Conservation (phyloP, 2,329 filamentous ascomycete genomes). For the Dichotomopilus funicola region DNA sequence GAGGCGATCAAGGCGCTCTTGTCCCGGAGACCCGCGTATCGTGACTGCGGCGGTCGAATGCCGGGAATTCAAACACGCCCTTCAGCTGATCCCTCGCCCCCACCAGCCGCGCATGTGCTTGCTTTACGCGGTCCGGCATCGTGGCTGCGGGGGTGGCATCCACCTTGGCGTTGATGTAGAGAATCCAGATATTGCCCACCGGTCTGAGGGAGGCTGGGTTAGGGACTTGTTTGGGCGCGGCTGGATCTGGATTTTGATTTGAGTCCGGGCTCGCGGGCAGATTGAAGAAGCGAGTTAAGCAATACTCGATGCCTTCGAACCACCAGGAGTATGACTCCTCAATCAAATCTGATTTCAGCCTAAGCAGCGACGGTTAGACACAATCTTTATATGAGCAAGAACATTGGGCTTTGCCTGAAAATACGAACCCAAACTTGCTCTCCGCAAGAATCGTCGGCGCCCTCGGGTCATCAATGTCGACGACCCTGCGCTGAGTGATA, state of each 20-base stretch:
- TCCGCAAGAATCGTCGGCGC: constrained; percentile 43
- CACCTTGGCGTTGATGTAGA: constrained; percentile 45
- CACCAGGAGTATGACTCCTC: constrained; percentile 50
- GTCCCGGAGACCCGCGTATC: constrained; percentile 41
- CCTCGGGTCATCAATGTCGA: constrained; percentile 48
- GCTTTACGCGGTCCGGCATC: constrained; percentile 45
- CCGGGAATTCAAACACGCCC: constrained; percentile 46
- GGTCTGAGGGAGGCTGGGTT: constrained; percentile 41
- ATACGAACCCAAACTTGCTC: constrained; percentile 45
- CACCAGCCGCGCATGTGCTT: constrained; percentile 47
- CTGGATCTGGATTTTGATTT: constrained; percentile 22
- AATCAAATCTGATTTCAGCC: constrained; percentile 47
- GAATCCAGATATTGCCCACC: constrained; percentile 48
- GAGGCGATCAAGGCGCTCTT: background rate
- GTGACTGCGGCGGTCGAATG: constrained; percentile 46
- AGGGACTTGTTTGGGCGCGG: constrained; percentile 27
- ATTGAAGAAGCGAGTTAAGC: constrained; percentile 36
- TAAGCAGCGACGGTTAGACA: constrained; percentile 22
- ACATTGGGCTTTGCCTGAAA: background rate
- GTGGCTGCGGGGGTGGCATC: constrained; percentile 42
- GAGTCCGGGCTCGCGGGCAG: constrained; percentile 17
- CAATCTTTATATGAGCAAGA: background rate
- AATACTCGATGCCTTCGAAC: constrained; percentile 48
- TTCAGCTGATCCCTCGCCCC: constrained; percentile 41
- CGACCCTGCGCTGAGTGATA: constrained; percentile 47